Conservation (phyloP, 331 rosid species). For the Malus hybrid region DNA sequence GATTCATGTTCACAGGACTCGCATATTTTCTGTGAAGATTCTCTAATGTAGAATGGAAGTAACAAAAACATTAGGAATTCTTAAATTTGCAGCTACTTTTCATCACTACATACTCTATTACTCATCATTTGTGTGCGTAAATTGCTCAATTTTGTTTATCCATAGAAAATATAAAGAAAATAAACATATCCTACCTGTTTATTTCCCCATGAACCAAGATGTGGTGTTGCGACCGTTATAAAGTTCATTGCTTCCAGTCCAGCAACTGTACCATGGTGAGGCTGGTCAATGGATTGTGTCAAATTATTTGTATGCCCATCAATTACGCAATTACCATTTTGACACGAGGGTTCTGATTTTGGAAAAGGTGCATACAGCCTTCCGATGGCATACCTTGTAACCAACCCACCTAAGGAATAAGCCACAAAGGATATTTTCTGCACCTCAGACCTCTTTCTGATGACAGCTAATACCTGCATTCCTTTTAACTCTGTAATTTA, state of each 20-base stretch:
- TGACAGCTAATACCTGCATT: conserved; percentile 65
- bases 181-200: conserved; percentile 44
- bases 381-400: conserved; percentile 90
- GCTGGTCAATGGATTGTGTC: conserved; percentile 23
- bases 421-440: conserved; percentile 86
- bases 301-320: conserved; percentile 32
- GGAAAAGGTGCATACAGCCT: conserved; percentile 46
- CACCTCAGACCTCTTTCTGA: conserved; percentile 53
- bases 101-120: neutral
- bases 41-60: neutral
- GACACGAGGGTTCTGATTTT: conserved; percentile 18
- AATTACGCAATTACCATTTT: conserved; percentile 13
- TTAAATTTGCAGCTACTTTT: neutral
- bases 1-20: neutral
- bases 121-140: neutral
- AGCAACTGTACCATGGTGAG: conserved; percentile 52
- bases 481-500: conserved; percentile 11
- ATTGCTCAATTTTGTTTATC: neutral
- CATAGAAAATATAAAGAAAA: neutral
- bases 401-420: conserved; percentile 92
- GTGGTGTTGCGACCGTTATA: conserved; percentile 89
- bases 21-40: neutral
- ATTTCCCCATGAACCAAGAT: conserved; percentile 90
- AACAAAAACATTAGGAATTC: neutral
- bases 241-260: conserved; percentile 88